These are phyloP conservation scores for Coprinellus micaceus DNA, from an alignment of 768 basidiomycete species.

Conservation along the genomic window DNA sequence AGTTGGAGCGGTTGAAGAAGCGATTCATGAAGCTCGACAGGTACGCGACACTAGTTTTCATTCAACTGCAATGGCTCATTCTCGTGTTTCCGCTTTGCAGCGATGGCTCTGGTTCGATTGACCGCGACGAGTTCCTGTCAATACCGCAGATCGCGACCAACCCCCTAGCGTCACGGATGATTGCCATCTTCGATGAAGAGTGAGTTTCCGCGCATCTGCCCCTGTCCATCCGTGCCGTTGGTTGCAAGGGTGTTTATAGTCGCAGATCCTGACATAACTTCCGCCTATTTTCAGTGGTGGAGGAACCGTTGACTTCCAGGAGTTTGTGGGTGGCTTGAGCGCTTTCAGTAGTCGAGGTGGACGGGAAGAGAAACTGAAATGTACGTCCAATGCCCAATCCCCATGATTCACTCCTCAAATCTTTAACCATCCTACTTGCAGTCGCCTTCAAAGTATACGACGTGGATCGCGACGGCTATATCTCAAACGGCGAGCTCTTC, in stretches of 20 bases:
- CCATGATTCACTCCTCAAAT: neutral
- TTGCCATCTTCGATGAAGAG: slow-evolving; percentile 99
- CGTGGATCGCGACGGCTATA: slow-evolving; percentile 95
- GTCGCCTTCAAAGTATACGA: slow-evolving; percentile 99
- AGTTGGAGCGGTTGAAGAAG: slow-evolving; percentile 94
- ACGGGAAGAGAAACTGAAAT: slow-evolving; percentile 92
- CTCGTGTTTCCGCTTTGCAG: slow-evolving; percentile 32
- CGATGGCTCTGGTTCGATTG: slow-evolving; percentile 96
- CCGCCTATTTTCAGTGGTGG: slow-evolving; percentile 63
- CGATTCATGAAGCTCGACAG: slow-evolving; percentile 99
- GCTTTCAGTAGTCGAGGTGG: slow-evolving; percentile 97
- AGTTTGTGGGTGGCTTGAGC: slow-evolving; percentile 96
- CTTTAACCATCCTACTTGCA: slow-evolving; percentile 27
- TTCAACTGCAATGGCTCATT: neutral
- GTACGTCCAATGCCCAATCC: slow-evolving; percentile 50
- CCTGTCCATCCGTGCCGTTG: neutral
- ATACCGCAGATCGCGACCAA: slow-evolving; percentile 99
- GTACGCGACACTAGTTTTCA: slow-evolving; percentile 29
- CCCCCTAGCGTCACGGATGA: slow-evolving; percentile 94
- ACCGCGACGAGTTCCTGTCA: slow-evolving; percentile 97
- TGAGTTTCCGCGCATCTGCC: slow-evolving; percentile 41
- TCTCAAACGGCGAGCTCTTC: slow-evolving; percentile 98
- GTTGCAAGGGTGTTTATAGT: no score
- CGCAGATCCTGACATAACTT: neutral
- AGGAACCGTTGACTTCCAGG: slow-evolving; percentile 98